Base-by-base conservation (phyloP, 768 basidiomycete species). In the Lepiota brunneoincarnata region DNA sequence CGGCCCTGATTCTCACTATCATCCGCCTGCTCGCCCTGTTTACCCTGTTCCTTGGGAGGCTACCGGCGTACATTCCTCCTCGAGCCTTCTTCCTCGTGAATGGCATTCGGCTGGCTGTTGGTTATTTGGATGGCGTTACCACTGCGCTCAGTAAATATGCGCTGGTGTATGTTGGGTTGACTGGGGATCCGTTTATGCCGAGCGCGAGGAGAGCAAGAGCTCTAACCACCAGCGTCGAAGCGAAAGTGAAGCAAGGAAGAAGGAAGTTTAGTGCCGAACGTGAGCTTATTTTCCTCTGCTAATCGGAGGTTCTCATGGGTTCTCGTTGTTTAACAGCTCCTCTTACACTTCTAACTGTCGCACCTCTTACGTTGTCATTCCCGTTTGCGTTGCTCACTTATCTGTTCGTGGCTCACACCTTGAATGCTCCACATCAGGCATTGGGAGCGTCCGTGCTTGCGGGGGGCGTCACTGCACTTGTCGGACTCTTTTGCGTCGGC, bases 311-410 rank as follows among this genome's bases (percentile, higher is more conserved):
- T 57, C 45, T 41, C 2, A 24, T 60, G 36, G 55, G 47, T 44
- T 28, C 35, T 40, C 48, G 14, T 21, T 14, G 49, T 48, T 46
- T 56, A 17, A 31, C 43, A 86, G 80, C 81, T 21, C 79, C 83
- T 64, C 77, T 93, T 59, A 81, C 87, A 0, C 71, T 94, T 58
- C 76, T 95, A 58, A 89, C 85, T 14, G 79, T 89, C 24, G 81
- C 89, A 11, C 88, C 93, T 15, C 73, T 91, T 46, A 89, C 87
- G 0, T 73, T 93, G 56, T 89, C 90, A 0, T 79, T 94, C 58
- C 89, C 92, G 4, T 89, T 91, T 58, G 86, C 91, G 12, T 73
- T 95, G 24, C 71, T 81, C 35, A 89, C 92, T 4, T 97, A 96
- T 67, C 69, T 98, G 17, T 91, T 95, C 60, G 89, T 93, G n/a